Percentiles rank a stretch among this genome's conserved stretches.
phyloP scores from a whole-genome alignment of 2,329 filamentous ascomycete genomes.

The Claviceps pusilla region DNA sequence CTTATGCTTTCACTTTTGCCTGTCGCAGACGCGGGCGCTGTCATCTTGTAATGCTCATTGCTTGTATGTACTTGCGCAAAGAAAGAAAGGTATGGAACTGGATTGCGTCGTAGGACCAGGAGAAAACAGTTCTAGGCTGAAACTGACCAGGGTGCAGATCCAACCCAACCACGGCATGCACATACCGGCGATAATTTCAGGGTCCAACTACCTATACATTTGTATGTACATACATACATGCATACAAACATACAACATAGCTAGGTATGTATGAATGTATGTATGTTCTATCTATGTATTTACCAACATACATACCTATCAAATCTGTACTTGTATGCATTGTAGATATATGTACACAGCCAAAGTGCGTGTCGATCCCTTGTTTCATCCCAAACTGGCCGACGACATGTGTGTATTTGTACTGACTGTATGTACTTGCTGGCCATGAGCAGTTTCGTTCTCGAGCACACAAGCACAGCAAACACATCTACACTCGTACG shows the following conservation, averaged over 20 bases:
- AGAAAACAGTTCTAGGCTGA: neutral
- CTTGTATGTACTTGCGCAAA: neutral
- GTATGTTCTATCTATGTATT: too few relatives aligned
- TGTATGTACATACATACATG: neutral
- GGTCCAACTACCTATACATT: neutral
- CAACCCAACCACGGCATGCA: neutral
- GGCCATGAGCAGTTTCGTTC: too few relatives aligned
- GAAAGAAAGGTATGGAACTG: neutral
- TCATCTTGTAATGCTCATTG: neutral
- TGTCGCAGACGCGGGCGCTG: neutral
- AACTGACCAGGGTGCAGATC: neutral
- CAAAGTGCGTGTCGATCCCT: too few relatives aligned
- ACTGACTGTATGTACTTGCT: too few relatives aligned
- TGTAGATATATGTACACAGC: too few relatives aligned
- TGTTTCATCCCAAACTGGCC: too few relatives aligned
- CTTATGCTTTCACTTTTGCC: neutral
- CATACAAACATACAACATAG: neutral
- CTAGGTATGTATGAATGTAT: neutral
- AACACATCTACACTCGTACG: too few relatives aligned
- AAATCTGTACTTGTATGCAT: too few relatives aligned
- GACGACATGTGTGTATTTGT: too few relatives aligned
- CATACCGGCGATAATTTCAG: neutral
- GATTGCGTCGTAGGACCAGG: neutral
- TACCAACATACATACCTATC: too few relatives aligned
- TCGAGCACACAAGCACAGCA: too few relatives aligned